phyloP scores from a whole-genome alignment of 2,329 filamentous ascomycete genomes.

The Fusarium lateritium region DNA sequence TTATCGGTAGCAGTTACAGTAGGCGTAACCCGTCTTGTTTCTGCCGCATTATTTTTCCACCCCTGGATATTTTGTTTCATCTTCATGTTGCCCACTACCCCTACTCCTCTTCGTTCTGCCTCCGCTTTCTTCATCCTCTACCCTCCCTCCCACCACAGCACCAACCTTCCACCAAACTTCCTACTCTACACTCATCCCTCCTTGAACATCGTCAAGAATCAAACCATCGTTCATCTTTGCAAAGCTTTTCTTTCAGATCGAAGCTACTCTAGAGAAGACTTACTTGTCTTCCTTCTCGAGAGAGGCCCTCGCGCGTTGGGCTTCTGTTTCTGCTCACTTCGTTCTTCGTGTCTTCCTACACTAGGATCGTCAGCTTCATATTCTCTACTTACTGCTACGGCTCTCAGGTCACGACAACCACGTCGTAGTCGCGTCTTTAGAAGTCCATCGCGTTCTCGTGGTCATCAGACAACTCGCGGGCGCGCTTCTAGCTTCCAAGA shows the following conservation, averaged over 20 bases:
- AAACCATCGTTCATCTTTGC: conserved; percentile 7
- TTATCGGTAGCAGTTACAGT: background rate
- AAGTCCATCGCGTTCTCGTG: background rate
- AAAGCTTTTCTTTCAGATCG: background rate
- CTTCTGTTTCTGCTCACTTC: background rate
- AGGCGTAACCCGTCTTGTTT: background rate
- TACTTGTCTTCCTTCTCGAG: background rate
- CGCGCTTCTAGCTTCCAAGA: background rate
- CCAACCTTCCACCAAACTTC: conserved; percentile 6
- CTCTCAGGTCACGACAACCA: background rate
- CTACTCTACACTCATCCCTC: conserved; percentile 1
- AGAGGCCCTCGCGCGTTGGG: background rate
- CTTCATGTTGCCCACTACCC: background rate
- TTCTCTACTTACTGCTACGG: conserved; percentile 1
- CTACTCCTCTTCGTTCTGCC: background rate
- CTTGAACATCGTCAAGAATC: conserved; percentile 7
- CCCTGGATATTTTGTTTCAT: conserved; percentile 15
- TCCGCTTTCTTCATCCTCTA: background rate
- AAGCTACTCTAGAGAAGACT: background rate
- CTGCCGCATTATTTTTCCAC: conserved; percentile 4
- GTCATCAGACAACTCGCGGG: background rate
- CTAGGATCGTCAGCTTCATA: conserved; percentile 3
- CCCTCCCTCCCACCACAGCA: conserved; percentile 6
- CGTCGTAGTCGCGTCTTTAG: background rate
- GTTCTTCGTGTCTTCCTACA: conserved; percentile 3